Evolutionary conservation across 768 basidiomycete genomes (phyloP), one percentile per base, ranked within the genome.

Genomic region (Lanmaoa rubissima): DNA sequence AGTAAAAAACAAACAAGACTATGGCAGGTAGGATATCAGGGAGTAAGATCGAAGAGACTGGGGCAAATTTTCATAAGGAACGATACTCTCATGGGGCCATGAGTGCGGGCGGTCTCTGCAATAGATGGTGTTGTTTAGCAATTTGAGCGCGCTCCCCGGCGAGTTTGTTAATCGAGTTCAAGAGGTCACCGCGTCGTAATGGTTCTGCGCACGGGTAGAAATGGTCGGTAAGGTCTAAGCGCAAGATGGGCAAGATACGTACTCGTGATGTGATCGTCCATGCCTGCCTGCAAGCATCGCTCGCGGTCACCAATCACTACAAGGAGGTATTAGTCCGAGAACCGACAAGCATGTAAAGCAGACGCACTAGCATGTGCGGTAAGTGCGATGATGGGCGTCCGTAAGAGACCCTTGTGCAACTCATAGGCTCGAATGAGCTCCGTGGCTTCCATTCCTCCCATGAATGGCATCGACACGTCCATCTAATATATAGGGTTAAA

Each of bases 361-460:
- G 32, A 87, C 91, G 66, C 62, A 92, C 91, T 98, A 48, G 96
- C 96, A 73, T 99, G 96, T 3, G 96, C 96, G 1, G 97, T 98
- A 40, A 99, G 78, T 1, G 97, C 97, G 65, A 98, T 93, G 63
- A 99, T 98, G 1, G 97, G 96, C 7, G 86, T 92, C 2, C 86
- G 81, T 16, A 83, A 68, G 32, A 93, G 76, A 9, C 84, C 79
- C 60, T 84, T 84, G 59, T 86, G 80, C 69, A 80, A 75, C 75
- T 98, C 96, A 67, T 86, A 92, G 38, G 84, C 81, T 50, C 96
- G 85, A 59, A 98, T 97, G 55, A 92, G 78, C 61, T 94, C 88
- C 0, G 97, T 99, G 1, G 96, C 93, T 73, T 99, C 95, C 87
- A 96, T 93, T 61, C 96, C 95, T 48, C 95, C 94, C 93, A 98